Conservation (phyloP, 2,329 filamentous ascomycete genomes). For the Aspergillus glaucus region DNA sequence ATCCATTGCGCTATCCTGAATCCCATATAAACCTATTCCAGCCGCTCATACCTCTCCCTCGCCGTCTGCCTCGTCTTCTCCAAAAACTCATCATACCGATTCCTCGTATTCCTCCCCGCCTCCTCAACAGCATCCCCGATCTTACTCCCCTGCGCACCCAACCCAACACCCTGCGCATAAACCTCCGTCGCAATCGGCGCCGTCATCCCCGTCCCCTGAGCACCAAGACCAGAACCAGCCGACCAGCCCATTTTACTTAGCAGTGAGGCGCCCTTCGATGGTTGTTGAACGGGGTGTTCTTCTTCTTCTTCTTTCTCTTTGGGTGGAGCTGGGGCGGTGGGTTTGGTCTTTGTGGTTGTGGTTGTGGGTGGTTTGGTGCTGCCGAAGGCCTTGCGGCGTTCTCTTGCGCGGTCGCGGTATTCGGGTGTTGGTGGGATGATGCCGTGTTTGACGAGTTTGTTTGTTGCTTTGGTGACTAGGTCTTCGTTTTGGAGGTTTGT, state of each 20-base stretch:
- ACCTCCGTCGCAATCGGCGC: conserved; percentile 44
- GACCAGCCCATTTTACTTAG: conserved; percentile 49
- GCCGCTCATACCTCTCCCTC: conserved; percentile 42
- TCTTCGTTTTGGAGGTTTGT: conserved; percentile 49
- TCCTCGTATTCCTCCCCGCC: conserved; percentile 43
- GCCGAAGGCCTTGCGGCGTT: conserved; percentile 42
- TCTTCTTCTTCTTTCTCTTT: conserved; percentile 28
- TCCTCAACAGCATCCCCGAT: conserved; percentile 44
- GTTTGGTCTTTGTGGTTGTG: conserved; percentile 13
- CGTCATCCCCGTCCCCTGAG: conserved; percentile 43
- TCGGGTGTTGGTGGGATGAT: conserved; percentile 30
- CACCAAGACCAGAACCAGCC: conserved; percentile 43
- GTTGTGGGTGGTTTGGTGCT: conserved; percentile 14
- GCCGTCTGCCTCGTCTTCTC: conserved; percentile 43
- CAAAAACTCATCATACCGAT: conserved; percentile 43
- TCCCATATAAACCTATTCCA: conserved; percentile 20
- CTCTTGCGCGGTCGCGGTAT: conserved; percentile 43
- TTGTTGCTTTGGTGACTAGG: conserved; percentile 35
- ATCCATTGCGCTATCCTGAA: background rate
- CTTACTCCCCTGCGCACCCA: conserved; percentile 45
- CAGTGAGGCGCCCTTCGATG: conserved; percentile 46
- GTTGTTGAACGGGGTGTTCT: conserved; percentile 20
- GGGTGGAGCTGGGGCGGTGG: conserved; percentile 14
- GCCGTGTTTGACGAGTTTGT: conserved; percentile 39
- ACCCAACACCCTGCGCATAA: conserved; percentile 45